Conservation (phyloP, 495 filamentous ascomycete genomes). For the Bacidia rubella region DNA sequence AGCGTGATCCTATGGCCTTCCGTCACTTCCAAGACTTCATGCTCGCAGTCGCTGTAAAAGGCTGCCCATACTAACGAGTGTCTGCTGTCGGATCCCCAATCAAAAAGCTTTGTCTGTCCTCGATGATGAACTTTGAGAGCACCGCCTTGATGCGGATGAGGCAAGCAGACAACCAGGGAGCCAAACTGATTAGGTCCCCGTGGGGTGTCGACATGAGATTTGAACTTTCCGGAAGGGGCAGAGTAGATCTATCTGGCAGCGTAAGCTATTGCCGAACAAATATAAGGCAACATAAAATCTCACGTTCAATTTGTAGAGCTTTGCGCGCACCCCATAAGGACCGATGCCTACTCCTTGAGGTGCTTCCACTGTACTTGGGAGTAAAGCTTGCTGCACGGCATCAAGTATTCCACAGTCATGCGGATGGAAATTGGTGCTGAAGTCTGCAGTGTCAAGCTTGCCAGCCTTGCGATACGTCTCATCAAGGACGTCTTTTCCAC, state of each 20-base stretch:
- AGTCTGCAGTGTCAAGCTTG: conserved; percentile 32
- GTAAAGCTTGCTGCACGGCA: conserved; percentile 31
- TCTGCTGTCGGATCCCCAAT: conserved; percentile 26
- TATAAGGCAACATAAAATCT: conserved; percentile 1
- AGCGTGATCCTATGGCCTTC: conserved; percentile 40
- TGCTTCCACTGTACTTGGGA: conserved; percentile 24
- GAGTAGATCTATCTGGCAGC: conserved; percentile 29
- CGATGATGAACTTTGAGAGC: conserved; percentile 17
- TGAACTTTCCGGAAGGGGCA: conserved; percentile 38
- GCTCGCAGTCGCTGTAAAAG: conserved; percentile 49
- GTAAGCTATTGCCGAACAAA: not conserved
- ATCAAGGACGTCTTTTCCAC: conserved; percentile 31
- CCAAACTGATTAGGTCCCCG: conserved; percentile 35
- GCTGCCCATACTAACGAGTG: conserved; percentile 39
- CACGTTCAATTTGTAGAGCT: conserved; percentile 47
- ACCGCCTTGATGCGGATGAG: conserved; percentile 29
- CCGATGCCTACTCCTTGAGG: not conserved
- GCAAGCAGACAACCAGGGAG: conserved; percentile 42
- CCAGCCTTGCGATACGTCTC: conserved; percentile 36
- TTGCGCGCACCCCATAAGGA: conserved; percentile 23
- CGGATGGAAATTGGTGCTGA: conserved; percentile 38
- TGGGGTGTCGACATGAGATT: conserved; percentile 43
- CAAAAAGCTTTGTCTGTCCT: conserved; percentile 23
- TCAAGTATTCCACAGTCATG: conserved; percentile 39
- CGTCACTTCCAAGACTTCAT: conserved; percentile 43